Conservation (phyloP, 768 basidiomycete species). For the Lactarius evosmus region DNA sequence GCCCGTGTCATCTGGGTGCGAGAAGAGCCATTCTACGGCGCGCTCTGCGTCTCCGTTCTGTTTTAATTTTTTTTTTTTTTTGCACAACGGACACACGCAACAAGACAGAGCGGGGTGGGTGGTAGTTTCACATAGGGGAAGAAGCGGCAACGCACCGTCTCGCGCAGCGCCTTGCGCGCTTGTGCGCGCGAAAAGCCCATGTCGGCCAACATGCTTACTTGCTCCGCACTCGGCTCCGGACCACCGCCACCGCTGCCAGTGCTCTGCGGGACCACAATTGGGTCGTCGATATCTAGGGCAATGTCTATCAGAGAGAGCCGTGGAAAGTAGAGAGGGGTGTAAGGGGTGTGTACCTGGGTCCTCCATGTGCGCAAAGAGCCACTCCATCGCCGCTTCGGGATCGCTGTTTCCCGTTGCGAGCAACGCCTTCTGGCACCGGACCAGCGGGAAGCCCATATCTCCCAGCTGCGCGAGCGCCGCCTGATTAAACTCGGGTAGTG, state of each 20-base stretch:
- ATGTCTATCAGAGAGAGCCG: not conserved
- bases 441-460: slow-evolving; percentile 85
- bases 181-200: slow-evolving; percentile 91
- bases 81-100: no score
- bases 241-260: slow-evolving; percentile 42
- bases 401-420: slow-evolving; percentile 79
- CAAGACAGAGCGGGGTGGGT: no score
- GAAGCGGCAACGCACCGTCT: slow-evolving; percentile 60
- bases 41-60: slow-evolving; percentile 78
- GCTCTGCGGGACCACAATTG: slow-evolving; percentile 44
- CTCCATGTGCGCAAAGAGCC: slow-evolving; percentile 94
- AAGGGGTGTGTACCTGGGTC: slow-evolving; percentile 63
- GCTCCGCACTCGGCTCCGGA: slow-evolving; percentile 63
- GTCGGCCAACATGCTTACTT: slow-evolving; percentile 70
- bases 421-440: slow-evolving; percentile 87
- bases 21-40: slow-evolving; percentile 96
- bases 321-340: not conserved
- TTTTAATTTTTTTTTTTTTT: no score
- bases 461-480: slow-evolving; percentile 72
- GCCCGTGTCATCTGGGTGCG: slow-evolving; percentile 82
- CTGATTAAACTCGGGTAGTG: slow-evolving; percentile 66
- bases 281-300: slow-evolving; percentile 72
- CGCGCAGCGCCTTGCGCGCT: slow-evolving; percentile 79
- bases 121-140: not conserved
- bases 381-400: slow-evolving; percentile 86